phyloP scores from a whole-genome alignment of 2,329 filamentous ascomycete species.

The Allantophomopsis lycopodina region DNA sequence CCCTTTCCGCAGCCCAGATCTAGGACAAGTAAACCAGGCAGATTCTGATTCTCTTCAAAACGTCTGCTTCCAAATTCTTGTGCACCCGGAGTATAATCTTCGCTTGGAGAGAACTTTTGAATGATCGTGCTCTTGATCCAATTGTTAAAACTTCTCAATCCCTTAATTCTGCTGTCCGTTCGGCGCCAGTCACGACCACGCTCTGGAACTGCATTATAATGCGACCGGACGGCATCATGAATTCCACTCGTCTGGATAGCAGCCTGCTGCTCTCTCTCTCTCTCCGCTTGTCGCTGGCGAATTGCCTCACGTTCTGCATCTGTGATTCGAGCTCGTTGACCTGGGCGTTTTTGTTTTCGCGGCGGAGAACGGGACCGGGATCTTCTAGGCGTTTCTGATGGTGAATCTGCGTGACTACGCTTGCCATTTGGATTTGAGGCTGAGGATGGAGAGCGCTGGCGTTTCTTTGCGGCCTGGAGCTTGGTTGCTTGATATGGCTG shows the following conservation, averaged over 20 bases:
- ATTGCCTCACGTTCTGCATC: conserved; percentile 55
- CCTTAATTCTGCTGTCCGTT: conserved; percentile 90
- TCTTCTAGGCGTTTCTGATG: conserved; percentile 9
- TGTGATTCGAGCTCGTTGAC: conserved; percentile 51
- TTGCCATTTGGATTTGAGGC: conserved; percentile 16
- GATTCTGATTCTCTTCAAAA: conserved; percentile 14
- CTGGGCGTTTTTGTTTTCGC: conserved; percentile 54
- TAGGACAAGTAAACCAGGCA: conserved; percentile 60
- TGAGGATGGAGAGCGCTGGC: conserved; percentile 22
- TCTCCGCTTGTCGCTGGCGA: conserved; percentile 40
- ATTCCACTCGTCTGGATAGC: conserved; percentile 35
- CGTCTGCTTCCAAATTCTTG: conserved; percentile 30
- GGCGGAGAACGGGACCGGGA: conserved; percentile 9
- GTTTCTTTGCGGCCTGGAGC: conserved; percentile 26
- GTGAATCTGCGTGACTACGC: conserved; percentile 12
- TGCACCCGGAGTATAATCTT: conserved; percentile 53
- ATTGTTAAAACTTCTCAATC: conserved; percentile 89
- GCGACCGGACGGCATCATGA: conserved; percentile 77
- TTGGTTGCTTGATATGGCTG: conserved; percentile 27
- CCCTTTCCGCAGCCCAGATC: conserved; percentile 97
- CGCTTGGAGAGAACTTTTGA: conserved; percentile 82
- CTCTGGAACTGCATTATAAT: conserved; percentile 94
- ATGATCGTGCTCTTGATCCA: conserved; percentile 98
- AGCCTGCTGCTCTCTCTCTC: conserved; percentile 33
- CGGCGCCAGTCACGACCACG: conserved; percentile 88